Base-by-base conservation (phyloP, 225 moss, liverwort and hornwort genomes). In the Marchantia paleacea region DNA sequence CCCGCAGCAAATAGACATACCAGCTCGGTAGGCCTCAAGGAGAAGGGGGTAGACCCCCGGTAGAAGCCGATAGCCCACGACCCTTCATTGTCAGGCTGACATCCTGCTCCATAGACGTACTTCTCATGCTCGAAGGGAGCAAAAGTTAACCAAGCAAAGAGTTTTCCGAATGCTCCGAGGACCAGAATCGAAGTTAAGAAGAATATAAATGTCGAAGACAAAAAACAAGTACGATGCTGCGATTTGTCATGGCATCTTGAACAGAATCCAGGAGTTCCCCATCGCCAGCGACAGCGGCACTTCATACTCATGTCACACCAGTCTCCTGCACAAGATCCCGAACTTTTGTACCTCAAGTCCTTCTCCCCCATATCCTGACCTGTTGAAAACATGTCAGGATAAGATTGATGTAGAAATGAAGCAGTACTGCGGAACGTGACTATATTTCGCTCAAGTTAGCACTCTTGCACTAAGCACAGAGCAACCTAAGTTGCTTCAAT, bases 61-160 rank as follows among this genome's bases (percentile, higher is more conserved):
- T 91, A 97, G 29, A 97, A 79, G 14, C 96, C 96, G 58, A 97
- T 93, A 79, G 93, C 89, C 96, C 96, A 97, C 54, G 96, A 97
- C 65, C 96, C 96, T 85, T 97, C 96, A 73, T 94, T 90, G 84
- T 97, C 96, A 12, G 89, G 90, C 79, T 88, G 92, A 81, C 96
- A 97, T 79, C 96, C 92, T 53, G 73, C 68, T 58, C 82, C 92
- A 7, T 72, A 82, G 10, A 49, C 69, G 64, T 54, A 81, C 14
- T 84, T 64, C 39, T 79, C 84, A 79, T 89, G 94, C 84, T 91
- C 84, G 81, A 91, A 94, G 16, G 96, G 96, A 82, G 96, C 86
- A 68, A 97, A 85, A 31, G 85, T 80, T 48, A 97, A 76, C 93
- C 94, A 94, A 8, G 93, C 91, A 24, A 91, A 86, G 12, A 94